These are phyloP conservation scores for Lachancea kluyveri DNA, from an alignment of 805 yeast genomes.

Conservation along the genomic window DNA sequence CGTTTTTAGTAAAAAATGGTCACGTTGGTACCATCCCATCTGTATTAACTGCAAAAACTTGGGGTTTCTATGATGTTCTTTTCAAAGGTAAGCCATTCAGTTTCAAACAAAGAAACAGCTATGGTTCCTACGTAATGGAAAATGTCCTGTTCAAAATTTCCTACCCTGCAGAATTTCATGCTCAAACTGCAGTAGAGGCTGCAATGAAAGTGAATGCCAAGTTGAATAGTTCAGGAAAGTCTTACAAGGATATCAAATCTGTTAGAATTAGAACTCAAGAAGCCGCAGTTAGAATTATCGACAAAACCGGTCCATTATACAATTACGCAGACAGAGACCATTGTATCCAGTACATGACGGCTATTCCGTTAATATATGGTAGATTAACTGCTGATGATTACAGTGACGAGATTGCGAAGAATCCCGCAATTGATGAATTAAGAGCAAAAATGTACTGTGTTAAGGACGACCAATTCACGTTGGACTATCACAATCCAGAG, in stretches of 20 bases:
- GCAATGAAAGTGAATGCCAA: slow-evolving; percentile 39
- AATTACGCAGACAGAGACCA: slow-evolving; percentile 63
- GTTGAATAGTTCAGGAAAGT: slow-evolving; percentile 36
- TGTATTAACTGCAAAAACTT: slow-evolving; percentile 47
- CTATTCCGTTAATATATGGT: slow-evolving; percentile 50
- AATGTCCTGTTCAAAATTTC: slow-evolving; percentile 56
- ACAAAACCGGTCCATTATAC: slow-evolving; percentile 52
- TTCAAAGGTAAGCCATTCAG: slow-evolving; percentile 46
- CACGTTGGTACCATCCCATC: slow-evolving; percentile 51
- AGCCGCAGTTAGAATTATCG: slow-evolving; percentile 55
- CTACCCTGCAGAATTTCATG: slow-evolving; percentile 61
- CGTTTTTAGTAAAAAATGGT: slow-evolving; percentile 45
- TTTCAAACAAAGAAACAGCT: slow-evolving; percentile 41
- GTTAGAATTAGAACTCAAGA: slow-evolving; percentile 52
- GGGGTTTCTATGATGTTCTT: slow-evolving; percentile 62
- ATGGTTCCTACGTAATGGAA: slow-evolving; percentile 57
- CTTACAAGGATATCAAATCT: slow-evolving; percentile 42
- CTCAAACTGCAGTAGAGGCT: slow-evolving; percentile 60
- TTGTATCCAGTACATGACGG: slow-evolving; percentile 60
- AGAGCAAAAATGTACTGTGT: slow-evolving; percentile 50
- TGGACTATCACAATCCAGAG: slow-evolving; percentile 49
- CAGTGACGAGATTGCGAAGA: slow-evolving; percentile 42
- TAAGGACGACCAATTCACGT: slow-evolving; percentile 42
- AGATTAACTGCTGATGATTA: slow-evolving; percentile 54
- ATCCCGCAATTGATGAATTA: slow-evolving; percentile 46